These are phyloP conservation scores for Penicillium psychrosexuale DNA, from an alignment of 2,329 filamentous ascomycete species.

Conservation along the genomic window DNA sequence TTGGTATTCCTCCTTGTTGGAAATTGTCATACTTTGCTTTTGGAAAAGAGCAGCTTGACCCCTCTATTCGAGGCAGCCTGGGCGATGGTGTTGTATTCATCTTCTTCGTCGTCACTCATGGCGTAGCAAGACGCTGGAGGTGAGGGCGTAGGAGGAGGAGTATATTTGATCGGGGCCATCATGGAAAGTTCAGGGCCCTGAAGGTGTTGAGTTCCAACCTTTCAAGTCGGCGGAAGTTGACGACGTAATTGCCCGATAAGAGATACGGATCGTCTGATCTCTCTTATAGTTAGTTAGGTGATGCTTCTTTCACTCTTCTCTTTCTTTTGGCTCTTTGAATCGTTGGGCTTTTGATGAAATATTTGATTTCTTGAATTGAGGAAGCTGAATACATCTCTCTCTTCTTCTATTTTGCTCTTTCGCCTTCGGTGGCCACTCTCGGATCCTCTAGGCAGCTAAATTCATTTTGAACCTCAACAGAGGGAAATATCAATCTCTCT, in stretches of 20 bases:
- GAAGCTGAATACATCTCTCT: background rate
- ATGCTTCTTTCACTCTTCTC: background rate
- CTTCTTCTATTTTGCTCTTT: background rate
- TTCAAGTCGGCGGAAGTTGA: background rate
- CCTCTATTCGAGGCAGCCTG: conserved; percentile 73
- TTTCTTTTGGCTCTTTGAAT: background rate
- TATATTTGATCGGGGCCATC: conserved; percentile 35
- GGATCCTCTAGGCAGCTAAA: conserved; percentile 6
- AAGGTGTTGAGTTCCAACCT: background rate
- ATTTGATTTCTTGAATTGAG: background rate
- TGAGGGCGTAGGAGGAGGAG: conserved; percentile 55
- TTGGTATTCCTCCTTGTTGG: background rate
- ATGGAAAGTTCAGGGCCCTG: conserved; percentile 18
- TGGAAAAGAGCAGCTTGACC: conserved; percentile 90
- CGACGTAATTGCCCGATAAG: conserved; percentile 10
- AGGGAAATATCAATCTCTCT: background rate
- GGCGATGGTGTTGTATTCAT: conserved; percentile 89
- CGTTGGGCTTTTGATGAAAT: background rate
- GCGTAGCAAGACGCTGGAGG: conserved; percentile 90
- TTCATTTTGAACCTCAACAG: background rate
- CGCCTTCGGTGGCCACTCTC: background rate
- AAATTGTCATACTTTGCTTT: conserved; percentile 72
- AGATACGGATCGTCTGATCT: background rate
- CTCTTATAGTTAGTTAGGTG: background rate
- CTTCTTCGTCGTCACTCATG: conserved; percentile 93